A percentile compares a stretch with the other conserved stretches of the same genome.
phyloP scores from a whole-genome alignment of 73 alveolate genomes.

The Tetrahymena borealis region DNA sequence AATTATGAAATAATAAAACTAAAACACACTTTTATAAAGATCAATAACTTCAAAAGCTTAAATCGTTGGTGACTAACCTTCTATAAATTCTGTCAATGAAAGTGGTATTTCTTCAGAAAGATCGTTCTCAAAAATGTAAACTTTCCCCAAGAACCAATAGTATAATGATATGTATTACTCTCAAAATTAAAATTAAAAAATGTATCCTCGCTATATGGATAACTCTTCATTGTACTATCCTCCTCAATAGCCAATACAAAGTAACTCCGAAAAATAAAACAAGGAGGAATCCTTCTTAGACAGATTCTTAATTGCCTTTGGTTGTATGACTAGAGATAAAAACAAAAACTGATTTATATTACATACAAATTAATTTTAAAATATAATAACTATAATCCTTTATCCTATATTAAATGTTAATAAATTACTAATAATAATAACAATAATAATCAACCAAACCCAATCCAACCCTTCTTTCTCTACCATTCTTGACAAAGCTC shows the following conservation, averaged over 20 bases:
- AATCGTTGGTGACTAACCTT: not conserved
- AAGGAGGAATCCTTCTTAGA: constrained; percentile 18
- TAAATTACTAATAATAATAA: not conserved
- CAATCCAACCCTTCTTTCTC: no score
- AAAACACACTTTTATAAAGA: not conserved
- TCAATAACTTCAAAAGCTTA: not conserved
- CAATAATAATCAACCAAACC: not conserved
- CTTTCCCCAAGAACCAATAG: not conserved
- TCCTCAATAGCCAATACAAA: not conserved
- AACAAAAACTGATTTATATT: not conserved
- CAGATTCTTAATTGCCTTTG: constrained; percentile 29
- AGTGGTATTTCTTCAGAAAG: not conserved
- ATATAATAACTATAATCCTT: not conserved
- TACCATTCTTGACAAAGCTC: no score
- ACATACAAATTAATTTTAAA: no score
- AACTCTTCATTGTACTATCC: not conserved
- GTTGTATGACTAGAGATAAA: constrained; percentile 42
- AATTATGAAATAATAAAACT: not conserved
- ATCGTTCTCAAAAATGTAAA: not conserved
- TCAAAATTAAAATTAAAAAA: not conserved
- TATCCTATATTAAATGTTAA: no score
- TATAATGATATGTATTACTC: not conserved
- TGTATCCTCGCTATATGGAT: not conserved
- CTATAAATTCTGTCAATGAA: not conserved
- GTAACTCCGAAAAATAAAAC: not conserved